Base-by-base conservation (phyloP, 495 filamentous ascomycete genomes). In the Podospora didyma region DNA sequence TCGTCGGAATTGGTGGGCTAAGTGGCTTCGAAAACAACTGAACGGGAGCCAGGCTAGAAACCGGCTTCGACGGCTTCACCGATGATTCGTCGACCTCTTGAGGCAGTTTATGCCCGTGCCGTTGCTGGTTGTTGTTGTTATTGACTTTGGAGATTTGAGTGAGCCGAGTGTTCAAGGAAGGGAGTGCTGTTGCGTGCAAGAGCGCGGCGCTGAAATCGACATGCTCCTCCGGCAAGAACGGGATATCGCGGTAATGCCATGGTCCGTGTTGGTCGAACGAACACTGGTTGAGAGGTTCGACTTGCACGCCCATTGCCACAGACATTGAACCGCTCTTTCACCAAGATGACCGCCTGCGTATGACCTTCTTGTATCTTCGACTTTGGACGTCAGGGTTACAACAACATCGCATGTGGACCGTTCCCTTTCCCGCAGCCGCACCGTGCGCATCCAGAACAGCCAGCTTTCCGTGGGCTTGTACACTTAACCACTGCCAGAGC, bases 261-360 rank as follows among this genome's bases (percentile, higher is more conserved):
- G 66, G 62, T n/a, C 64, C 68, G 49, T 69, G 56, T 24, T 64
- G 63, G 35, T 68, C 62, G 20, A 69, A 52, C 24, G 64, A 56
- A 46, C 52, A 54, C 51, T 64, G 64, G n/a, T 46, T 55, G 34
- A 64, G 45, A 44, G 61, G 53, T 35, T 69, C 66, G 20, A 69
- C 24, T 39, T 70, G 68, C 20, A 68, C 51, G 47, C 57, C 62
- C 66, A 68, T 69, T n/a, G 46, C 51, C 42, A 26, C 39, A 23
- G 44, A 28, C 35, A 48, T 46, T 39, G 24, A 37, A 35, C 20
- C 12, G 21, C 31, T 42, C 45, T 54, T 53, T 52, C 57, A 24
- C 46, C 46, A 49, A 49, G 46, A 22, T n/a, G n/a, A 24, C 20
- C 22, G 20, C 7, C 7, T 20, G 9, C 21, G 22, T 17, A 23